These are phyloP conservation scores for Oryza meridionalis DNA, from an alignment of 176 grass and related monocot species.

Conservation along the genomic window DNA sequence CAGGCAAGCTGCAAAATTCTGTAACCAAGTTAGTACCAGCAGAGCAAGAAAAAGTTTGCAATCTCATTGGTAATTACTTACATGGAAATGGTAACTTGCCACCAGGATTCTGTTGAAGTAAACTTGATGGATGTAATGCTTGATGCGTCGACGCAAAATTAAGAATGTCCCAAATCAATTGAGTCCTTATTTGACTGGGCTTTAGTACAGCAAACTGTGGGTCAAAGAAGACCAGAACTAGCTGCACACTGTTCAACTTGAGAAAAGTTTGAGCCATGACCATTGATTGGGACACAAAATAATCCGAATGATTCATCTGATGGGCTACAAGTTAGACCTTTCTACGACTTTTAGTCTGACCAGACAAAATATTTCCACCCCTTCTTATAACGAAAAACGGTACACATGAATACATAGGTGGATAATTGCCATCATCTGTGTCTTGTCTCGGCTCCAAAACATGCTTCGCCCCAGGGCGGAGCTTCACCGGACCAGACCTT, in stretches of 20 bases:
- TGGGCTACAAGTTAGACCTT: background rate
- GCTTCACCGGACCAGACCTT: slow-evolving; percentile 20
- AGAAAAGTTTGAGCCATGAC: background rate
- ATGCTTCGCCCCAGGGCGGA: slow-evolving; percentile 6
- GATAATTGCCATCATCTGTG: background rate
- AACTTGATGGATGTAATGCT: background rate
- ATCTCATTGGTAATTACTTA: background rate
- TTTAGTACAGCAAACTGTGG: background rate
- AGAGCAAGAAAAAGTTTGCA: background rate
- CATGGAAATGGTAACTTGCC: background rate
- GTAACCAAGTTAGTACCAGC: background rate
- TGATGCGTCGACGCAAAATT: background rate
- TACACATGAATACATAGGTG: background rate
- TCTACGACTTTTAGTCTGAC: background rate
- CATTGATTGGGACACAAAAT: background rate
- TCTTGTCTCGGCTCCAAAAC: background rate
- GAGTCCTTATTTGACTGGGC: background rate
- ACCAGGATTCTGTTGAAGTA: background rate
- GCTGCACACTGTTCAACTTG: background rate
- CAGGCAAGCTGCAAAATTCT: background rate
- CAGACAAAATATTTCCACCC: background rate
- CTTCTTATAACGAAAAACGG: background rate
- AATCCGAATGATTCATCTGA: background rate
- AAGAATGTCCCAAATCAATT: background rate
- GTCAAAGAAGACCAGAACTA: background rate